Evolutionary conservation across 805 yeast genomes (phyloP).

Genomic region (Hagleromyces aurorensis): DNA sequence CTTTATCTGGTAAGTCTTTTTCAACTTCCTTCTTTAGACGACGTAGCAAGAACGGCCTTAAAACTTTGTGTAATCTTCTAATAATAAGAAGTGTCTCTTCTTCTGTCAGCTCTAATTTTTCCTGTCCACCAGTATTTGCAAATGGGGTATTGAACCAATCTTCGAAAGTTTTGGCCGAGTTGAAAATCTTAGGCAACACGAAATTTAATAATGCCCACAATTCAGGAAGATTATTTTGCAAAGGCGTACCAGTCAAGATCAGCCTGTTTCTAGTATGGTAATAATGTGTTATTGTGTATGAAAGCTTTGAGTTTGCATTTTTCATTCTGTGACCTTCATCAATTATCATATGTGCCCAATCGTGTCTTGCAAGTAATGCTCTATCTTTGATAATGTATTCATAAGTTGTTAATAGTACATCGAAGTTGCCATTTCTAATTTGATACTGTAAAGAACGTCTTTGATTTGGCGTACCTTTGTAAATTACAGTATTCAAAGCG

Average conservation of each 20-base stretch:
- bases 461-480: conserved; percentile 70
- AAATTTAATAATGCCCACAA: conserved; percentile 79
- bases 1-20: conserved; percentile 77
- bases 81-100: conserved; percentile 79
- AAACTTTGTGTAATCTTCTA: conserved; percentile 77
- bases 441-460: conserved; percentile 60
- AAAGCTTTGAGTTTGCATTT: conserved; percentile 65
- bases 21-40: conserved; percentile 84
- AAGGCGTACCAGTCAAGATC: conserved; percentile 82
- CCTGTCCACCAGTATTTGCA: conserved; percentile 78
- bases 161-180: conserved; percentile 77
- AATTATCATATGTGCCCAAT: conserved; percentile 81
- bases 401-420: conserved; percentile 70
- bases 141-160: conserved; percentile 90
- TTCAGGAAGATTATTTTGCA: conserved; percentile 78
- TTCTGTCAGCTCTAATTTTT: conserved; percentile 71
- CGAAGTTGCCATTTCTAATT: conserved; percentile 61
- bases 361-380: conserved; percentile 56
- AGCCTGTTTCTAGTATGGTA: conserved; percentile 71
- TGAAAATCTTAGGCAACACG: conserved; percentile 76
- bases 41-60: conserved; percentile 76
- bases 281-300: conserved; percentile 60
- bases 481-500: conserved; percentile 57
- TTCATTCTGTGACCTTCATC: conserved; percentile 92
- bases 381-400: conserved; percentile 77